Base-by-base conservation (phyloP, 2,329 filamentous ascomycete genomes). In the Pyrenochaeta sp. region DNA sequence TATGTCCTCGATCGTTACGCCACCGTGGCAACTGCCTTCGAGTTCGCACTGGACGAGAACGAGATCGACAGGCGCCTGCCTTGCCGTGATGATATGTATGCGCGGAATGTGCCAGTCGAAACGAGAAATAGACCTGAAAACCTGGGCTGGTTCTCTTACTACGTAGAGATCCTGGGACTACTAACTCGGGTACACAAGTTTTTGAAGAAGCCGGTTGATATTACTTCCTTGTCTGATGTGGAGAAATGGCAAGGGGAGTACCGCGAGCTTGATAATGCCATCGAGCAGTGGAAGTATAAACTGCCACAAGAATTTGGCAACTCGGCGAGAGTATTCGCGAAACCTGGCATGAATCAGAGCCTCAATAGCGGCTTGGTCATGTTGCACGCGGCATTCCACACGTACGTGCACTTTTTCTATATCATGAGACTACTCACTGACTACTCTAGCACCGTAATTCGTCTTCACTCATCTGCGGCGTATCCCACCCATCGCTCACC, bases 1-100 rank as follows among this genome's bases (percentile, higher is more conserved):
- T 97, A 96, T 72, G 80, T 97, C 12, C 83, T 97, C 5, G 93
- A 97, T 74, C 86, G 93, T 49, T 97, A 96, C 72, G 92, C 92
- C 0, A 97, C 93, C 0, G 89, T 97, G 54, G 90, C 92, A 0
- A 97, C 93, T 0, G 92, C 93, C 0, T 97, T 97, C 67, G 92
- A 97, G 67, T 96, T 97, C 73, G 91, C 92, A 0, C 80, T 97
- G 19, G 90, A 94, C 65, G 92, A 97, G 70, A 91, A 90, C 72
- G 93, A 97, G 71, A 94, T 97, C 44, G 93, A 97, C 72, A 87
- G 93, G 25, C 91, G 88, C 49, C 80, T 97, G 7, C 93, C 93
- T 1, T 97, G 93, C 71, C 89, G 92, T 42, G 92, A 97, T 66
- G 91, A 96, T 66, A 82, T 93, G 3, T 97, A 93, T 84, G 85